phyloP scores from a whole-genome alignment of 2,329 filamentous ascomycete species.

The Alternaria brassicae region DNA sequence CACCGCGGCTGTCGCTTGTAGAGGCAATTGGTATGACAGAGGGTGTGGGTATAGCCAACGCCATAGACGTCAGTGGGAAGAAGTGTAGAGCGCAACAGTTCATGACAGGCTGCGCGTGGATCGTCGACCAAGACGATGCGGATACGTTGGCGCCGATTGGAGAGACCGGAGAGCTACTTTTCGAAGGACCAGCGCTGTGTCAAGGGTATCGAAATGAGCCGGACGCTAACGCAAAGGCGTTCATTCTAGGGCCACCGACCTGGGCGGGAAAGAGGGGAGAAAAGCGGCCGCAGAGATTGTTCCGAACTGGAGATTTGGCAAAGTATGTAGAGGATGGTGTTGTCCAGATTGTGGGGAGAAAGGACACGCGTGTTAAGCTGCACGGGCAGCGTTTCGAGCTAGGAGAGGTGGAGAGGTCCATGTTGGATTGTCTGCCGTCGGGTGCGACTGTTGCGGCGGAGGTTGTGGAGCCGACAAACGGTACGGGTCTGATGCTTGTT shows the following conservation, averaged over 20 bases:
- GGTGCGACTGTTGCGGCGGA: constrained; percentile 2
- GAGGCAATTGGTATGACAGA: constrained; percentile 11
- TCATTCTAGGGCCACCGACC: not conserved
- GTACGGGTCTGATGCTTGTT: constrained; percentile 2
- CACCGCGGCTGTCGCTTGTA: constrained; percentile 4
- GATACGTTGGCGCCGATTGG: constrained; percentile 4
- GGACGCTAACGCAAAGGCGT: constrained; percentile 6
- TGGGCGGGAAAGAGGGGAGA: constrained; percentile 3
- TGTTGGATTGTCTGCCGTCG: not conserved
- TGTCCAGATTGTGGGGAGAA: constrained; percentile 7
- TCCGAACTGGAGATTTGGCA: constrained; percentile 5
- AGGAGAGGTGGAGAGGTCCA: constrained; percentile 4
- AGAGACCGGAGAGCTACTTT: constrained; percentile 6
- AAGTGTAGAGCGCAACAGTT: constrained; percentile 3
- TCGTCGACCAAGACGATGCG: constrained; percentile 5
- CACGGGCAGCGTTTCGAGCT: constrained; percentile 7
- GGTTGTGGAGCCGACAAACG: constrained; percentile 1
- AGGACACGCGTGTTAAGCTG: constrained; percentile 6
- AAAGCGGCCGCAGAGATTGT: not conserved
- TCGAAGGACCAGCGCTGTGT: constrained; percentile 5
- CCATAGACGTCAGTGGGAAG: constrained; percentile 3
- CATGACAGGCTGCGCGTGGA: constrained; percentile 8
- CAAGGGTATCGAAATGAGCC: constrained; percentile 2
- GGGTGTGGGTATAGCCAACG: constrained; percentile 4
- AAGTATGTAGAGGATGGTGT: constrained; percentile 10